A percentile compares a stretch with the other conserved stretches of the same genome.
phyloP scores from a whole-genome alignment of 805 yeast species.

The Saccharomycopsis sp. region DNA sequence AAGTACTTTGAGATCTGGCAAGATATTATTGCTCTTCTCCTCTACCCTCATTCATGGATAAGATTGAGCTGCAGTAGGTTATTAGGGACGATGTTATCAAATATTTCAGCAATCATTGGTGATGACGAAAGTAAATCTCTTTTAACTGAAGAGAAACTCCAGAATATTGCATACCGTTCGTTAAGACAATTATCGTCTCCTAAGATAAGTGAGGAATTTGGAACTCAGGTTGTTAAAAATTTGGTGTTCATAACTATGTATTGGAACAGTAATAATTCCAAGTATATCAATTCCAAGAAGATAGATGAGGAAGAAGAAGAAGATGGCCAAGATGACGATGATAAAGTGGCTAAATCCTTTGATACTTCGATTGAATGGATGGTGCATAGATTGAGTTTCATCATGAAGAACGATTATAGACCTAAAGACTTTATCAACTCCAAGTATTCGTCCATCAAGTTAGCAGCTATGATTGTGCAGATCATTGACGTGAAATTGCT shows the following conservation, averaged over 20 bases:
- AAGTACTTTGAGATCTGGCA: slow-evolving; percentile 42
- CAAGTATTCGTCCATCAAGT: slow-evolving; percentile 64
- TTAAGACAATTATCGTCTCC: slow-evolving; percentile 84
- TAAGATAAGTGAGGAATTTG: slow-evolving; percentile 53
- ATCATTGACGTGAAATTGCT: slow-evolving; percentile 39
- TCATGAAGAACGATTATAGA: slow-evolving; percentile 60
- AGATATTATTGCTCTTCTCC: slow-evolving; percentile 43
- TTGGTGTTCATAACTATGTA: slow-evolving; percentile 50
- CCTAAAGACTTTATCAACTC: slow-evolving; percentile 48
- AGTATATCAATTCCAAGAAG: slow-evolving; percentile 29
- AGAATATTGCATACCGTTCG: slow-evolving; percentile 57
- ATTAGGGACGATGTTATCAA: slow-evolving; percentile 44
- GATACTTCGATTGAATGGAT: slow-evolving; percentile 51
- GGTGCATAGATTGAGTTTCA: slow-evolving; percentile 50
- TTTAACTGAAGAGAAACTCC: slow-evolving; percentile 45
- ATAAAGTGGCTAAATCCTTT: slow-evolving; percentile 22
- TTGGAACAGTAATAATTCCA: slow-evolving; percentile 49
- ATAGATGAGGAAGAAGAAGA: slow-evolving; percentile 28
- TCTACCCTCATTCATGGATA: slow-evolving; percentile 92
- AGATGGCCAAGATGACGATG: slow-evolving; percentile 24
- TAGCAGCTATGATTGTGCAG: slow-evolving; percentile 59
- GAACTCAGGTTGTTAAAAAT: slow-evolving; percentile 59
- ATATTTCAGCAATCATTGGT: slow-evolving; percentile 27
- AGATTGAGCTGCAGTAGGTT: slow-evolving; percentile 61
- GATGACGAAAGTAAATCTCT: slow-evolving; percentile 20